Conservation (phyloP, 2,329 filamentous ascomycete species). For the Septoria linicola region DNA sequence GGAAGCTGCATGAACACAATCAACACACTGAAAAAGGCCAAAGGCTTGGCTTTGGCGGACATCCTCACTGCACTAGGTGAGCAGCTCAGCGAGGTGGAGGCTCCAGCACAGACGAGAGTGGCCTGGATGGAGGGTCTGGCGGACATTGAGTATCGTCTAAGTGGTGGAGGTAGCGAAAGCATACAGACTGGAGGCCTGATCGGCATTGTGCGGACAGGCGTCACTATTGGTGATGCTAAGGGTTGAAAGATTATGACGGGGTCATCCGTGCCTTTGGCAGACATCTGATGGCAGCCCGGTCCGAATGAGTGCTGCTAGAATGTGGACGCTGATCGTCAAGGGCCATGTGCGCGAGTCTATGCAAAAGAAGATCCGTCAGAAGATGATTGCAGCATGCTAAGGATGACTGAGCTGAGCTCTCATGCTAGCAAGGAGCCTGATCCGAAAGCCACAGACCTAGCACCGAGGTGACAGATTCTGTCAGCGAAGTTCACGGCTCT, state of each 20-base stretch:
- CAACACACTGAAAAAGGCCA: conserved; percentile 78
- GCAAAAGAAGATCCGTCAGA: too few species aligned
- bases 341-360: too few species aligned
- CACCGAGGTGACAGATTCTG: too few species aligned
- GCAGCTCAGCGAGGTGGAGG: conserved; percentile 77
- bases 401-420: too few species aligned
- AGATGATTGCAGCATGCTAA: too few species aligned
- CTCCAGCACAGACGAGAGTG: conserved; percentile 81
- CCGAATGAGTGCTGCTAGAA: too few species aligned
- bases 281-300: not conserved
- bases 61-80: conserved; percentile 86
- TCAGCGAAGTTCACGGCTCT: too few species aligned
- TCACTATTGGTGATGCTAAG: conserved; percentile 59
- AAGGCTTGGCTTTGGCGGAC: conserved; percentile 87
- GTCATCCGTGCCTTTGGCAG: not conserved
- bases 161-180: conserved; percentile 79
- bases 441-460: too few species aligned
- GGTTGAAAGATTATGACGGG: conserved; percentile 1
- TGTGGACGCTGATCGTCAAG: too few species aligned
- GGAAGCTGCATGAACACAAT: conserved; percentile 85
- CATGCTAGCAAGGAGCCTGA: too few species aligned
- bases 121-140: conserved; percentile 88
- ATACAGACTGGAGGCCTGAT: conserved; percentile 93
- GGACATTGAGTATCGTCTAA: conserved; percentile 87
- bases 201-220: conserved; percentile 81